phyloP scores from a whole-genome alignment of 257 asterid genomes.

The Cynanchum wilfordii region DNA sequence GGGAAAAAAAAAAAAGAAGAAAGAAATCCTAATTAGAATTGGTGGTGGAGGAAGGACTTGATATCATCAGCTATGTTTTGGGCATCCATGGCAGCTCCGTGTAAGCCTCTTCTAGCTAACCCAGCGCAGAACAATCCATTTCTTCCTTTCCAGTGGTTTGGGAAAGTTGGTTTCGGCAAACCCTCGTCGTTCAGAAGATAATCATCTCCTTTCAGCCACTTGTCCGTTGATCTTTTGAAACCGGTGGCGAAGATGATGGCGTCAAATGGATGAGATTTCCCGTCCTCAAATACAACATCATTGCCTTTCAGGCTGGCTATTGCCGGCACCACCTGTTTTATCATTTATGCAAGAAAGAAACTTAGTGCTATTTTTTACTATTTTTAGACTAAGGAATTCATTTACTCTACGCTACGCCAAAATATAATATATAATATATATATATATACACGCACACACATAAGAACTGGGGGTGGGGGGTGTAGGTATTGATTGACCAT shows the following conservation, averaged over 20 bases:
- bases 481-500: too few species aligned
- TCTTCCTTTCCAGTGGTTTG: constrained; percentile 73
- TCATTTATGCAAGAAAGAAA: neutral
- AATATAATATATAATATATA: too few species aligned
- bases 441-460: too few species aligned
- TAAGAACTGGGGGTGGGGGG: too few species aligned
- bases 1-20: too few species aligned
- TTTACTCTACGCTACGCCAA: constrained; percentile 1
- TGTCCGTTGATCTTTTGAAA: constrained; percentile 56
- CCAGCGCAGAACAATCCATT: constrained; percentile 72
- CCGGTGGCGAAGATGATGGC: constrained; percentile 72
- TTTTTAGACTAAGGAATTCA: neutral
- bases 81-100: constrained; percentile 64
- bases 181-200: constrained; percentile 54
- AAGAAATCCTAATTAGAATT: too few species aligned
- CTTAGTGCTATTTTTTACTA: neutral
- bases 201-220: constrained; percentile 73
- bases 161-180: constrained; percentile 37
- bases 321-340: constrained; percentile 50
- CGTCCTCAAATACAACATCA: constrained; percentile 46
- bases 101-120: constrained; percentile 51
- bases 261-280: constrained; percentile 37
- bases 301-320: constrained; percentile 33
- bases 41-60: constrained; percentile 16
- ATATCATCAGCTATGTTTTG: constrained; percentile 55